Conservation (phyloP, 768 basidiomycete genomes). For the Hygrophoropsis aurantiaca region DNA sequence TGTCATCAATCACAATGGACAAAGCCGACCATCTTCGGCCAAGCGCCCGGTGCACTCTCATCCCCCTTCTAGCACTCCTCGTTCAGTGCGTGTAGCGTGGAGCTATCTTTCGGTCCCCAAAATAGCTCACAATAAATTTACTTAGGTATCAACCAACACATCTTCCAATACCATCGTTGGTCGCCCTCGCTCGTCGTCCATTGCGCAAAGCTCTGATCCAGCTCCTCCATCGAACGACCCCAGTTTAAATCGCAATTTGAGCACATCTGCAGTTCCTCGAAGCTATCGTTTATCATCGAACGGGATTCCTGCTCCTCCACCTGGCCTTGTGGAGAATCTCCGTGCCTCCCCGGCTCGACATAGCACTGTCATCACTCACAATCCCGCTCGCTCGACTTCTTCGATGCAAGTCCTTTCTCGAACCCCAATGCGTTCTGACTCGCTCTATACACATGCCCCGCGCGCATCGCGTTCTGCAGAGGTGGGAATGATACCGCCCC, state of each 20-base stretch:
- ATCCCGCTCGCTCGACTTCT: slow-evolving; percentile 1
- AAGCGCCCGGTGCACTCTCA: background rate
- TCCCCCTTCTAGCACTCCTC: slow-evolving; percentile 6
- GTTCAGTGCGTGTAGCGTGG: slow-evolving; percentile 18
- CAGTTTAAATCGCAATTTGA: slow-evolving; percentile 10
- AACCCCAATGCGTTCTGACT: slow-evolving; percentile 18
- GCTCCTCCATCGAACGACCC: background rate
- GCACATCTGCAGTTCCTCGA: slow-evolving; percentile 6
- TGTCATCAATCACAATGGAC: slow-evolving; percentile 6
- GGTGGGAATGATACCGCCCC: slow-evolving; percentile 19
- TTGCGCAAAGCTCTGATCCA: slow-evolving; percentile 1
- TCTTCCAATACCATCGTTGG: background rate
- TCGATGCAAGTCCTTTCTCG: background rate
- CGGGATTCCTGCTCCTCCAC: slow-evolving; percentile 13
- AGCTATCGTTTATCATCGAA: slow-evolving; percentile 9
- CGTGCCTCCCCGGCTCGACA: slow-evolving; percentile 7
- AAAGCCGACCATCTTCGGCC: slow-evolving; percentile 7
- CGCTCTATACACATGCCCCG: slow-evolving; percentile 8
- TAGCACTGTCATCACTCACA: slow-evolving; percentile 6
- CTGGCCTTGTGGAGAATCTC: slow-evolving; percentile 17
- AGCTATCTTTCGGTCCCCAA: too few species aligned
- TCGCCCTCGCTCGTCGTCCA: slow-evolving; percentile 1
- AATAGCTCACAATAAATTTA: slow-evolving; percentile 12
- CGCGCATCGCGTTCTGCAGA: slow-evolving; percentile 12
- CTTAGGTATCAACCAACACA: slow-evolving; percentile 7